phyloP scores from a whole-genome alignment of 352 stramenopile species.

The Globisporangium echinulatum region DNA sequence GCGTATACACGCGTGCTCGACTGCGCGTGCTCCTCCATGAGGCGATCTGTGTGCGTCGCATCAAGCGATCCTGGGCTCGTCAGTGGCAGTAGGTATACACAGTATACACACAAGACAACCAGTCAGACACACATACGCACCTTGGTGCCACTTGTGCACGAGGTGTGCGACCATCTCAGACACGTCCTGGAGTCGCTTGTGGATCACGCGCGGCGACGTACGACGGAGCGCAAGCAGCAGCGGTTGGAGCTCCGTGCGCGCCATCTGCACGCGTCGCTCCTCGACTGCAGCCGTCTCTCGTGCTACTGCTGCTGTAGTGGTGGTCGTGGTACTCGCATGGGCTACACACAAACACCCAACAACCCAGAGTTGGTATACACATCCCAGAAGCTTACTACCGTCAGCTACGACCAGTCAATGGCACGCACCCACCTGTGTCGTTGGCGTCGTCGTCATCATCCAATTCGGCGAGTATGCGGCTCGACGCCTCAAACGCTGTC shows the following conservation, averaged over 20 bases:
- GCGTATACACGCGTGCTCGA: not conserved
- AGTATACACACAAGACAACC: not conserved
- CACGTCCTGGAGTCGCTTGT: constrained; percentile 72
- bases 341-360: no score
- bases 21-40: not conserved
- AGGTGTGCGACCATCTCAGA: constrained; percentile 69
- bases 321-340: no score
- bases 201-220: constrained; percentile 55
- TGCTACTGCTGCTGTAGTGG: not conserved
- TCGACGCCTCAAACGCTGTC: constrained; percentile 16
- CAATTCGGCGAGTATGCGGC: constrained; percentile 13
- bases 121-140: constrained; percentile 10
- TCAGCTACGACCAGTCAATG: not conserved
- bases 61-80: not conserved
- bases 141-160: constrained; percentile 63
- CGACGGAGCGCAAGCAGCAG: constrained; percentile 49
- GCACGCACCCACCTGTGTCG: not conserved
- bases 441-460: constrained; percentile 5
- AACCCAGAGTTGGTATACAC: no score
- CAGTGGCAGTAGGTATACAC: not conserved
- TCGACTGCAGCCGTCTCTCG: constrained; percentile 36
- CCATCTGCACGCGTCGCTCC: constrained; percentile 60
- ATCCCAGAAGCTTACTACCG: no score
- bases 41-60: not conserved
- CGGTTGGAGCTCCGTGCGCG: constrained; percentile 47